phyloP scores from a whole-genome alignment of 257 asterid species.

The Scutellaria baicalensis region DNA sequence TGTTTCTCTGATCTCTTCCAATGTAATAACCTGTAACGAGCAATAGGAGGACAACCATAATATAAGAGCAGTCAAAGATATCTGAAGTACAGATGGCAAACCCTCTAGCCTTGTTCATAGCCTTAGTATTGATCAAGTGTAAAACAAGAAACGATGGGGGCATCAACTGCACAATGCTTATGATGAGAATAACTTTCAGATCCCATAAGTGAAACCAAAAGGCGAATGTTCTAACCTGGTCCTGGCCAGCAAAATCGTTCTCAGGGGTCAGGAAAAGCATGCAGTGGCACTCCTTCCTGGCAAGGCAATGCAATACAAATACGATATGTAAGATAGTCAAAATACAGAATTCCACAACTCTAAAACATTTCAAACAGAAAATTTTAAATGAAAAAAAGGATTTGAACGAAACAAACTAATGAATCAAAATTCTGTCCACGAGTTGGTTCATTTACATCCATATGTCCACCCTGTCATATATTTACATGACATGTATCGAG shows the following conservation, averaged over 20 bases:
- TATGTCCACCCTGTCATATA: not conserved
- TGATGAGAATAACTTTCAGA: not conserved
- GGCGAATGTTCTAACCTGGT: constrained; percentile 48
- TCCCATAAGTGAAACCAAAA: not conserved
- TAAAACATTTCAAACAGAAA: not conserved
- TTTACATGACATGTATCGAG: not conserved
- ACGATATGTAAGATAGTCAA: constrained; percentile 1
- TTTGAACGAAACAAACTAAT: not conserved
- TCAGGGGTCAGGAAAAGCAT: constrained; percentile 90
- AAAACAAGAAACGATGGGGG: not conserved
- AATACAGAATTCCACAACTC: not conserved
- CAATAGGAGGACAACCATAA: not conserved
- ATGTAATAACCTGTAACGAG: constrained; percentile 41
- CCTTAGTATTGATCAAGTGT: too few species aligned
- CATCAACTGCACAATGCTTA: not conserved
- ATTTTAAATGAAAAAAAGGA: not conserved
- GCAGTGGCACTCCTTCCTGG: constrained; percentile 98
- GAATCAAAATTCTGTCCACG: not conserved
- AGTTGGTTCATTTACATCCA: too few species aligned
- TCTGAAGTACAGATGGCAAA: not conserved
- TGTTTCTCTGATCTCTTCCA: constrained; percentile 72
- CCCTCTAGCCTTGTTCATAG: too few species aligned
- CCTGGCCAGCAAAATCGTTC: constrained; percentile 88
- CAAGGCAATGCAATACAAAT: not conserved
- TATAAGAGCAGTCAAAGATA: not conserved